These are phyloP conservation scores for Saprolegnia parasitica DNA, from an alignment of 352 stramenopile species.

Conservation along the genomic window DNA sequence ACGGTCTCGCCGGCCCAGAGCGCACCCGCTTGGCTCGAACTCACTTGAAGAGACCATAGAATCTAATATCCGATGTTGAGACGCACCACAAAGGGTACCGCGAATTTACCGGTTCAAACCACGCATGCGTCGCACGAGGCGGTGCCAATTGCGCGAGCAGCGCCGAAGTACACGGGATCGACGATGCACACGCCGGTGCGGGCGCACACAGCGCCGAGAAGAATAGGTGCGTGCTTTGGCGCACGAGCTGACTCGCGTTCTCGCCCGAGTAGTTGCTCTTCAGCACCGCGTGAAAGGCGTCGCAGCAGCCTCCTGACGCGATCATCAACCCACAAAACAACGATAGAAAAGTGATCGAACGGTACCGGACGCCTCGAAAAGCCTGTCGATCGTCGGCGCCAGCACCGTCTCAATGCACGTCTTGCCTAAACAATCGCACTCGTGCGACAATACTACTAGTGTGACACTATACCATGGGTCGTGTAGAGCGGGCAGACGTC, in stretches of 20 bases:
- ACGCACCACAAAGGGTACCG: not conserved
- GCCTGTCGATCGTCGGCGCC: not conserved
- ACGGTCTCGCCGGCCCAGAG: not conserved
- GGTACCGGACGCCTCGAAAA: conserved; percentile 1
- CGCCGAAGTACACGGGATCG: not conserved
- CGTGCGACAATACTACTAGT: not conserved
- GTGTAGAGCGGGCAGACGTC: conserved; percentile 7
- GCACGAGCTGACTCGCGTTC: not conserved
- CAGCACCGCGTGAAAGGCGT: not conserved
- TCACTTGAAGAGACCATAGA: conserved; percentile 2
- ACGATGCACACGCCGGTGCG: no score
- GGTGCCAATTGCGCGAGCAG: not conserved
- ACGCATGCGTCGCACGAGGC: not conserved
- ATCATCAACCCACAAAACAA: not conserved
- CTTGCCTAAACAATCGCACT: not conserved
- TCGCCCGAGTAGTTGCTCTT: not conserved
- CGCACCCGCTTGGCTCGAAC: not conserved
- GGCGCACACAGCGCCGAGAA: not conserved
- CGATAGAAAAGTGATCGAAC: not conserved
- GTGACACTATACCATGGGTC: not conserved
- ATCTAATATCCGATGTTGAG: conserved; percentile 2
- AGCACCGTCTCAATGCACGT: not conserved
- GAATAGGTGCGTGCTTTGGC: not conserved
- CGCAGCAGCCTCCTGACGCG: conserved; percentile 14
- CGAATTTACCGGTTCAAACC: conserved; percentile 4